These are phyloP conservation scores for Calonectria naviculata DNA, from an alignment of 2,329 filamentous ascomycete species.

Conservation along the genomic window DNA sequence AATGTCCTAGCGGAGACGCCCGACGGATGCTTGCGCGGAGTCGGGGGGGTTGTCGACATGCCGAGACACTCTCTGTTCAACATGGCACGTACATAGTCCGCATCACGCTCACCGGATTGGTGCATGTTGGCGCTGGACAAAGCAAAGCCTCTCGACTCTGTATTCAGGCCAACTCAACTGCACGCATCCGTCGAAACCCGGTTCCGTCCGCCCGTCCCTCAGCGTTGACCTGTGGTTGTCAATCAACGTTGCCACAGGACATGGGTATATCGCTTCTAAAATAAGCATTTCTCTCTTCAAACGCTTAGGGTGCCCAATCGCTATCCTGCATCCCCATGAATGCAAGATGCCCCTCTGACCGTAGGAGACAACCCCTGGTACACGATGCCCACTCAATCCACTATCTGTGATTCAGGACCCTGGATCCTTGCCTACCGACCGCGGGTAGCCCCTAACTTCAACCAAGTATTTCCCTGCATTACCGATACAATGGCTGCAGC, in stretches of 20 bases:
- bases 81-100: neutral
- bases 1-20: conserved; percentile 1
- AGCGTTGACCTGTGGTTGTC: neutral
- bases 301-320: neutral
- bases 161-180: conserved; percentile 11
- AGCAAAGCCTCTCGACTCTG: conserved; percentile 15
- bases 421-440: conserved; percentile 6
- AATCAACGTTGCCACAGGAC: conserved; percentile 8
- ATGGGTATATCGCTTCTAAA: conserved; percentile 6
- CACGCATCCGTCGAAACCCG: conserved; percentile 11
- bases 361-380: conserved; percentile 9
- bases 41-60: conserved; percentile 5
- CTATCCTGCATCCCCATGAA: conserved; percentile 6
- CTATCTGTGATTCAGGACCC: conserved; percentile 12
- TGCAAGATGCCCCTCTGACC: conserved; percentile 17
- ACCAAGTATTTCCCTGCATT: conserved; percentile 7
- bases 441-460: conserved; percentile 8
- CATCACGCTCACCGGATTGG: conserved; percentile 11
- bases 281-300: neutral
- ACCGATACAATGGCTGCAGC: conserved; percentile 4
- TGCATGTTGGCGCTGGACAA: conserved; percentile 12
- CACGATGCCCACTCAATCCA: neutral
- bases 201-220: neutral
- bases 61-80: conserved; percentile 12
- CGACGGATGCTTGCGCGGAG: conserved; percentile 5